Conservation (phyloP, 345 rosid species). For the Kernera saxatilis region DNA sequence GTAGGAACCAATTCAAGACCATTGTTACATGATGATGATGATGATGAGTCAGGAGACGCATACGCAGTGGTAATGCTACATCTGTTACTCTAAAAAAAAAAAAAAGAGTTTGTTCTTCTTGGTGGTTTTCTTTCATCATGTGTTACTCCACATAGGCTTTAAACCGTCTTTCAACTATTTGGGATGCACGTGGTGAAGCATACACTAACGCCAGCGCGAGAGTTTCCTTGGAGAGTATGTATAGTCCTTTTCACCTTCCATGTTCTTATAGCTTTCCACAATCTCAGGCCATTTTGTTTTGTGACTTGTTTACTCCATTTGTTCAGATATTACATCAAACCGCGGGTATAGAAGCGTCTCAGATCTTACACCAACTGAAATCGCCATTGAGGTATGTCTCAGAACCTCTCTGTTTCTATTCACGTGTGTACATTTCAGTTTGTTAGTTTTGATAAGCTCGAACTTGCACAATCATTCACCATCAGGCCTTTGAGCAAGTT, state of each 20-base stretch:
- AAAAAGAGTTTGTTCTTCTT: neutral
- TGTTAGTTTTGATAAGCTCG: neutral
- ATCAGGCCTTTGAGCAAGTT: conserved; percentile 30
- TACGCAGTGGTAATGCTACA: conserved; percentile 49
- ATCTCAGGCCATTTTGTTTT: neutral
- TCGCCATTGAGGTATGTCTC: conserved; percentile 54
- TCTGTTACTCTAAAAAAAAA: neutral
- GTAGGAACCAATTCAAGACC: conserved; percentile 92
- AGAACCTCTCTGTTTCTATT: neutral
- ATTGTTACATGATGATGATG: conserved; percentile 59
- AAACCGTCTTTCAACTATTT: conserved; percentile 55
- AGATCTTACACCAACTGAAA: conserved; percentile 54
- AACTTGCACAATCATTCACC: neutral
- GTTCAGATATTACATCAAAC: conserved; percentile 70
- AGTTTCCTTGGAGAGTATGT: conserved; percentile 80
- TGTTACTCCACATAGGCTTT: conserved; percentile 46
- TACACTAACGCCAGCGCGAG: conserved; percentile 68
- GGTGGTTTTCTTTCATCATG: neutral
- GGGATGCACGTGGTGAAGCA: conserved; percentile 56
- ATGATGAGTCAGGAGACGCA: conserved; percentile 59
- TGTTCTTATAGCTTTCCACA: neutral
- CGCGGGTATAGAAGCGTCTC: conserved; percentile 53
- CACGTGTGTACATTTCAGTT: neutral
- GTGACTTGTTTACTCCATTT: neutral
- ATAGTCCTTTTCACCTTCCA: conserved; percentile 12